phyloP scores from a whole-genome alignment of 192 early-diverging fungal species.

The Backusella tarrabulga region DNA sequence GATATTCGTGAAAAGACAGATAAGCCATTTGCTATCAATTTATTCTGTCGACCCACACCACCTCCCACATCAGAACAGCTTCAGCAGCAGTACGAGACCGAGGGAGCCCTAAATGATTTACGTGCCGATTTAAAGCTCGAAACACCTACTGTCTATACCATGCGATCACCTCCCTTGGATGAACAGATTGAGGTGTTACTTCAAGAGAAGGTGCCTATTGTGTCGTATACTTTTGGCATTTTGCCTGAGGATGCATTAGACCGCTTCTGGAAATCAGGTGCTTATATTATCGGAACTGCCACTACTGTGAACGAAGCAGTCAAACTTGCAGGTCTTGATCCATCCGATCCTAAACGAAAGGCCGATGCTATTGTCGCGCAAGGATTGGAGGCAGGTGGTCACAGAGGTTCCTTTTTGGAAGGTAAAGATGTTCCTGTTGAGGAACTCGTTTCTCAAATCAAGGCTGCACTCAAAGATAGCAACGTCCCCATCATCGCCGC shows the following conservation, averaged over 20 bases:
- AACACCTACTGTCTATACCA: slow-evolving; percentile 3
- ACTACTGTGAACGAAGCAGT: slow-evolving; percentile 29
- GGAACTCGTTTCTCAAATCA: neutral
- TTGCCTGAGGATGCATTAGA: slow-evolving; percentile 12
- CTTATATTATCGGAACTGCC: slow-evolving; percentile 32
- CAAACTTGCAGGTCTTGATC: slow-evolving; percentile 8
- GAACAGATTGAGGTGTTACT: slow-evolving; percentile 23
- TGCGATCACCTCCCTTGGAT: slow-evolving; percentile 26
- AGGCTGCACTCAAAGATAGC: neutral
- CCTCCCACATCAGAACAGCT: slow-evolving; percentile 13
- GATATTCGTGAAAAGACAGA: slow-evolving; percentile 18
- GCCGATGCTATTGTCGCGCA: slow-evolving; percentile 32
- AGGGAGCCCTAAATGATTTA: slow-evolving; percentile 10
- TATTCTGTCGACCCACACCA: slow-evolving; percentile 22
- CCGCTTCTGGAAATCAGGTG: slow-evolving; percentile 12
- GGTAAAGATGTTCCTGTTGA: neutral
- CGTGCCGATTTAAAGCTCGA: slow-evolving; percentile 13
- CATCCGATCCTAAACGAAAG: slow-evolving; percentile 1
- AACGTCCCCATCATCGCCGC: slow-evolving; percentile 25
- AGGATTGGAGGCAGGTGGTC: slow-evolving; percentile 31
- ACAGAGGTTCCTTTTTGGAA: slow-evolving; percentile 23
- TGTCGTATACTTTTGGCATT: slow-evolving; percentile 36
- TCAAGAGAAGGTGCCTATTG: slow-evolving; percentile 23
- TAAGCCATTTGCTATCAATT: slow-evolving; percentile 33
- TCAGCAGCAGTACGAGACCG: slow-evolving; percentile 12